Evolutionary conservation across 768 basidiomycete genomes (phyloP).

Genomic region (Obba rivulosa): DNA sequence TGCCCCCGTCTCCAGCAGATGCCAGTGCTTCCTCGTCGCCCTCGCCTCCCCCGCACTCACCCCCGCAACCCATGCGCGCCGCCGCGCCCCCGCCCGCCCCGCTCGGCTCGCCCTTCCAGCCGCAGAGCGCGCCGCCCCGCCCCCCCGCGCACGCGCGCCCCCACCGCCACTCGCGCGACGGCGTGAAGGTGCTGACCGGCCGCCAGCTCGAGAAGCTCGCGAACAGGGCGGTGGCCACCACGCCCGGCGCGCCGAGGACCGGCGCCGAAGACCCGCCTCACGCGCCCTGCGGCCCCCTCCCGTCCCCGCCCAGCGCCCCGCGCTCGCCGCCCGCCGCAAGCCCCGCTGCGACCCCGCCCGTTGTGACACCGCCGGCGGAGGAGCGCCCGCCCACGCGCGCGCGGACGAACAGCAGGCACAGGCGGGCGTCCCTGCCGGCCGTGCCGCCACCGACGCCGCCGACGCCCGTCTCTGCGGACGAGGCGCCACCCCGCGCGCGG

Average conservation of each 20-base stretch:
- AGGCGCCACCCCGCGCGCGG: background rate
- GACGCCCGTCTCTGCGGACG: background rate
- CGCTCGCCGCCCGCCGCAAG: no score
- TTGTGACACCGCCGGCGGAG: no score
- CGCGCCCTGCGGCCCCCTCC: no score
- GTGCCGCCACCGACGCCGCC: background rate
- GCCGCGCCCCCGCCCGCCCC: background rate
- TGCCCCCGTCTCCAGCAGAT: conserved; percentile 4
- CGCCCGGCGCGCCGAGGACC: background rate
- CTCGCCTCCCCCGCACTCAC: background rate
- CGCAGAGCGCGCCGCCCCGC: conserved; percentile 5
- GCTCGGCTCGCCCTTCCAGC: conserved; percentile 11
- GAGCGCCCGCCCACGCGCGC: no score
- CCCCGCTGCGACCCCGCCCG: no score
- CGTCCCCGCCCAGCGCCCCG: no score
- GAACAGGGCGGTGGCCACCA: background rate
- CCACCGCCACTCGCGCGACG: conserved; percentile 9
- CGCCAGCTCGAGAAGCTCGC: conserved; percentile 22
- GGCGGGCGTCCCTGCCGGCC: background rate
- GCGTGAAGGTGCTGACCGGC: conserved; percentile 21
- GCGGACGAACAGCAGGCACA: no score
- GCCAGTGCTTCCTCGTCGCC: conserved; percentile 1
- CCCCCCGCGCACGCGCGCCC: conserved; percentile 6
- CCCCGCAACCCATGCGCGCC: background rate
- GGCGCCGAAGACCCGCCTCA: background rate